Evolutionary conservation across 805 yeast genomes (phyloP).

Genomic region (Yamadazyma olivae): DNA sequence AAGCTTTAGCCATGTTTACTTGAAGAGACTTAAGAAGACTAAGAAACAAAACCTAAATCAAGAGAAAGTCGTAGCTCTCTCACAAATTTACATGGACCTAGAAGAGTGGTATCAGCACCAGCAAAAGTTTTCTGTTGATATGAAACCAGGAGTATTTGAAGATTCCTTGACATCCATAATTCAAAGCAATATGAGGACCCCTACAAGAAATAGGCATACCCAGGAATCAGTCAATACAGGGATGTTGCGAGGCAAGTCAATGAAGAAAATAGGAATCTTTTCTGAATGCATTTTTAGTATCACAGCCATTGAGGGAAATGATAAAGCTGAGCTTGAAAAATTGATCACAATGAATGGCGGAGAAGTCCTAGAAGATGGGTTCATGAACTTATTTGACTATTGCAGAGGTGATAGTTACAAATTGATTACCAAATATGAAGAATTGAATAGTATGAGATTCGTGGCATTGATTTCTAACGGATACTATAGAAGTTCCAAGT

Average conservation of each 20-base stretch:
- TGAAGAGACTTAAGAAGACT: conserved; percentile 17
- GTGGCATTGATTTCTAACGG: conserved; percentile 64
- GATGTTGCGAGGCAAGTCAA: not conserved
- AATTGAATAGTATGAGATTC: conserved; percentile 37
- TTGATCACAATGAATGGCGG: conserved; percentile 18
- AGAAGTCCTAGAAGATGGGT: conserved; percentile 31
- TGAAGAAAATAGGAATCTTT: conserved; percentile 10
- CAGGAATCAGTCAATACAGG: conserved; percentile 6
- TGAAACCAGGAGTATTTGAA: conserved; percentile 14
- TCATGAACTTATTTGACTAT: conserved; percentile 26
- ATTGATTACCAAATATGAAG: conserved; percentile 4
- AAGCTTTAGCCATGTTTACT: conserved; percentile 54
- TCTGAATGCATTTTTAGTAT: conserved; percentile 29
- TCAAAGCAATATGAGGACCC: conserved; percentile 10
- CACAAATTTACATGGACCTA: conserved; percentile 36
- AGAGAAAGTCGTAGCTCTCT: conserved; percentile 23
- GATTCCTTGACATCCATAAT: conserved; percentile 9
- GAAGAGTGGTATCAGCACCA: conserved; percentile 39
- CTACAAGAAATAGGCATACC: conserved; percentile 11
- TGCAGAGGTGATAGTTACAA: conserved; percentile 6
- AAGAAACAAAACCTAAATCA: conserved; percentile 10
- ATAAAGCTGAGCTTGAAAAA: conserved; percentile 5
- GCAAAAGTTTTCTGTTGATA: conserved; percentile 21
- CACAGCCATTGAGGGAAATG: conserved; percentile 30
- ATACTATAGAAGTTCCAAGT: conserved; percentile 67